phyloP scores from a whole-genome alignment of 2,329 filamentous ascomycete species.

The Aspergillus sp. region DNA sequence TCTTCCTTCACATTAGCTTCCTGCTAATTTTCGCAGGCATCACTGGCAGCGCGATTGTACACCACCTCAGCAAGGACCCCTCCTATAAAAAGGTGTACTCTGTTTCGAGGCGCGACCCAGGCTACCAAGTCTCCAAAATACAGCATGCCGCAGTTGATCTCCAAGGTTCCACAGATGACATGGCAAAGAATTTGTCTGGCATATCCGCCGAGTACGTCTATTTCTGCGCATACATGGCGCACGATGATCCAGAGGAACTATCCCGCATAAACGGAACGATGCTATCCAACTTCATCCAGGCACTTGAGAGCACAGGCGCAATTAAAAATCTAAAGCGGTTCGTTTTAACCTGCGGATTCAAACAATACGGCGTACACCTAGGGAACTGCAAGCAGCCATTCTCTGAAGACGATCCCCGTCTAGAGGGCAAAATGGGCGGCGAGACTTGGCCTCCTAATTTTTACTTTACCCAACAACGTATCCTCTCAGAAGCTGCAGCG shows the following conservation, averaged over 20 bases:
- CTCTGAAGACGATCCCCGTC: constrained; percentile 48
- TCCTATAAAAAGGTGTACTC: constrained; percentile 42
- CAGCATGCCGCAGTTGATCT: constrained; percentile 43
- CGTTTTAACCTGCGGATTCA: constrained; percentile 50
- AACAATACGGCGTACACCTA: constrained; percentile 57
- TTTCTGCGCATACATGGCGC: constrained; percentile 46
- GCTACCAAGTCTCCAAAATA: constrained; percentile 35
- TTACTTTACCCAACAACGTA: constrained; percentile 53
- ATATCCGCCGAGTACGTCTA: constrained; percentile 43
- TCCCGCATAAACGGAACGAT: constrained; percentile 43
- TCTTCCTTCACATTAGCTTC: background rate
- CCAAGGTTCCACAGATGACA: constrained; percentile 31
- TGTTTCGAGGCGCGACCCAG: constrained; percentile 43
- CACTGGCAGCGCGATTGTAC: constrained; percentile 42
- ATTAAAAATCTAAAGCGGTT: constrained; percentile 48
- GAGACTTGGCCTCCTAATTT: constrained; percentile 48
- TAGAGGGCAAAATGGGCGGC: constrained; percentile 28
- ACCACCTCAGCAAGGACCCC: constrained; percentile 36
- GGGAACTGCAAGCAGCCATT: constrained; percentile 50
- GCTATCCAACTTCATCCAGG: constrained; percentile 50
- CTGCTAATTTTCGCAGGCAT: constrained; percentile 27
- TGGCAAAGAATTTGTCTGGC: constrained; percentile 38
- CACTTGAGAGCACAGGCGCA: constrained; percentile 45
- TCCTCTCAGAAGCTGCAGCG: constrained; percentile 36
- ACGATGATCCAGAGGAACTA: constrained; percentile 36